phyloP scores from a whole-genome alignment of 352 stramenopile genomes.

The Phytophthora colocasiae region DNA sequence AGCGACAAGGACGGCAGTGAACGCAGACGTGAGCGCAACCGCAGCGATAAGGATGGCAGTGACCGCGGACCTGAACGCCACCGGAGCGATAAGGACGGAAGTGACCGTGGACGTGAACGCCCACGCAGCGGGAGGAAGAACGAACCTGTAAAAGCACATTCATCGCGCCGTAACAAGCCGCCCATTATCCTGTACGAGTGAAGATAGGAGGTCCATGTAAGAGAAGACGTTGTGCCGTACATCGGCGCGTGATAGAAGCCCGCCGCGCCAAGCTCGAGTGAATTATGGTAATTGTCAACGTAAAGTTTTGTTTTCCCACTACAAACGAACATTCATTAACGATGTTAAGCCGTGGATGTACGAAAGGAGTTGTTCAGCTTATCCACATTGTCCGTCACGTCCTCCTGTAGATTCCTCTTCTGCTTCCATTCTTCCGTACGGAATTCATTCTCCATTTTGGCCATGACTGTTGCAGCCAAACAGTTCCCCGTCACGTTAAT shows the following conservation, averaged over 20 bases:
- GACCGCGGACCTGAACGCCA: slow-evolving; percentile 24
- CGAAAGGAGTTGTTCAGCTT: slow-evolving; percentile 9
- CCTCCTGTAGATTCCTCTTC: slow-evolving; percentile 5
- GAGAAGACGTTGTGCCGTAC: slow-evolving; percentile 20
- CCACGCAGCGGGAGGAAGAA: slow-evolving; percentile 25
- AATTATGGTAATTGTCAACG: slow-evolving; percentile 40
- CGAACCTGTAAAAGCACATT: slow-evolving; percentile 22
- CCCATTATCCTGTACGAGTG: slow-evolving; percentile 36
- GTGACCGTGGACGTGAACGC: slow-evolving; percentile 24
- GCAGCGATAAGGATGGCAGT: slow-evolving; percentile 15
- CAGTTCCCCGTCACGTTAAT: slow-evolving; percentile 56
- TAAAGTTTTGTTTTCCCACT: slow-evolving; percentile 16
- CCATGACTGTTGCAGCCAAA: slow-evolving; percentile 49
- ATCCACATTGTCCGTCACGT: slow-evolving; percentile 3
- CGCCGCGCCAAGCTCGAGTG: slow-evolving; percentile 25
- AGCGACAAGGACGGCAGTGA: slow-evolving; percentile 13
- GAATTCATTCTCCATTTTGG: slow-evolving; percentile 58
- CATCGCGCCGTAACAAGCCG: slow-evolving; percentile 24
- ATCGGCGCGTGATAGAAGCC: slow-evolving; percentile 39
- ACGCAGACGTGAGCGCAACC: slow-evolving; percentile 21
- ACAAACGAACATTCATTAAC: background rate
- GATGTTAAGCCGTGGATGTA: background rate
- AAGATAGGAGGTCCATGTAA: slow-evolving; percentile 19
- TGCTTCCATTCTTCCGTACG: slow-evolving; percentile 47
- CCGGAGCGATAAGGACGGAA: slow-evolving; percentile 7